These are phyloP conservation scores for Hypoxylon sp. DNA, from an alignment of 2,329 filamentous ascomycete genomes.

Conservation along the genomic window DNA sequence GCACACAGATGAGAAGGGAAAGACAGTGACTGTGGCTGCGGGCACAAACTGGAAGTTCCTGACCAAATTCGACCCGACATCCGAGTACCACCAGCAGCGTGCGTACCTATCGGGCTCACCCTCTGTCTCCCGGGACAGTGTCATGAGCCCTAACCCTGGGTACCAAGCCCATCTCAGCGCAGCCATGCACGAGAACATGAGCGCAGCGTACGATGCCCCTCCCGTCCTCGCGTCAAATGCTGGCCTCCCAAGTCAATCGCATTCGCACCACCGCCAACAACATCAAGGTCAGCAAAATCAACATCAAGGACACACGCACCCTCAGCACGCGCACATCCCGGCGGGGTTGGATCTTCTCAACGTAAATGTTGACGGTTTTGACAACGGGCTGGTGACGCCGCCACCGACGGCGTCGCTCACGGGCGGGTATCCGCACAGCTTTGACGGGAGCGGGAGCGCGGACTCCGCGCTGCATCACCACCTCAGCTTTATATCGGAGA, in stretches of 20 bases:
- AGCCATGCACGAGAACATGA: slow-evolving; percentile 70
- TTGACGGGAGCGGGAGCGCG: slow-evolving; percentile 54
- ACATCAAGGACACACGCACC: slow-evolving; percentile 5
- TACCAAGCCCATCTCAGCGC: slow-evolving; percentile 67
- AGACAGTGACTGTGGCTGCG: slow-evolving; percentile 63
- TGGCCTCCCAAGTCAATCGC: slow-evolving; percentile 34
- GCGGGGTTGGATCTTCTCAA: slow-evolving; percentile 56
- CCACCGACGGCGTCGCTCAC: slow-evolving; percentile 67
- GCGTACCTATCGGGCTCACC: slow-evolving; percentile 54
- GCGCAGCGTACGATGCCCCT: slow-evolving; percentile 60
- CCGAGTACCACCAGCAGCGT: slow-evolving; percentile 68
- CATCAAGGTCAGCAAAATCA: slow-evolving; percentile 4
- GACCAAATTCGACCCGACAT: slow-evolving; percentile 70
- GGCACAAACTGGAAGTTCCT: slow-evolving; percentile 73
- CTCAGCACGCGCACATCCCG: slow-evolving; percentile 40
- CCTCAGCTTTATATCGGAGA: slow-evolving; percentile 56
- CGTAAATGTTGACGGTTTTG: slow-evolving; percentile 58
- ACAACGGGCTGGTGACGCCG: slow-evolving; percentile 68
- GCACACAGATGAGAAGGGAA: slow-evolving; percentile 59
- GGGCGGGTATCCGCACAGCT: slow-evolving; percentile 59
- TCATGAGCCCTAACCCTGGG: slow-evolving; percentile 67
- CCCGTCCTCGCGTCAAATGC: slow-evolving; percentile 32
- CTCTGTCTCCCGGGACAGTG: slow-evolving; percentile 58
- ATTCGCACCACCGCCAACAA: slow-evolving; percentile 37
- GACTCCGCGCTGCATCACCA: slow-evolving; percentile 50